Evolutionary conservation across 1,284 basidiomycete genomes (phyloP).

Genomic region (Leccinum insigne): DNA sequence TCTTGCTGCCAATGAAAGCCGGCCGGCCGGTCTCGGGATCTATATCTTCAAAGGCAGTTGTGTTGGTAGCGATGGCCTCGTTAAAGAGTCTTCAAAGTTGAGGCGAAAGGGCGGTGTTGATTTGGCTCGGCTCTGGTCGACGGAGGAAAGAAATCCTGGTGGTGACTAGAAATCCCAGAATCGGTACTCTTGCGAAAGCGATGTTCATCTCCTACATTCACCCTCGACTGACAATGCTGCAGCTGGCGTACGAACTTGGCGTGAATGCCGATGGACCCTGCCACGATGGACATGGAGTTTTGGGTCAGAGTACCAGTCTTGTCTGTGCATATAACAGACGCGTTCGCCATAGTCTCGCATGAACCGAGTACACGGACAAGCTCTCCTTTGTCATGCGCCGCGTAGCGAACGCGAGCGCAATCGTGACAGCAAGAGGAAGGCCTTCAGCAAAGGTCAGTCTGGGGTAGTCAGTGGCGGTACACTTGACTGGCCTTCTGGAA

Average conservation of each 20-base stretch:
- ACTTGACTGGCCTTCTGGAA: constrained; percentile 77
- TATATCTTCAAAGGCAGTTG: constrained; percentile 91
- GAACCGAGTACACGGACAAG: constrained; percentile 95
- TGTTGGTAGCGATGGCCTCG: constrained; percentile 89
- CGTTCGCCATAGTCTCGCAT: constrained; percentile 99
- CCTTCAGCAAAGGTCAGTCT: constrained; percentile 44
- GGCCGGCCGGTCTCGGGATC: constrained; percentile 65
- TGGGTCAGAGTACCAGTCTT: constrained; percentile 95
- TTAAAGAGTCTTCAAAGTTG: constrained; percentile 76
- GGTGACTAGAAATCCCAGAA: constrained; percentile 42
- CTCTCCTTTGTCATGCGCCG: constrained; percentile 95
- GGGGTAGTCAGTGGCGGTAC: background rate
- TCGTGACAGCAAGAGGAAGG: constrained; percentile 93
- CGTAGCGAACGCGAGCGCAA: constrained; percentile 96
- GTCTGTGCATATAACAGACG: constrained; percentile 95
- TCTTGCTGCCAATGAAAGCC: constrained; percentile 82
- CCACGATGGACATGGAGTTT: constrained; percentile 95
- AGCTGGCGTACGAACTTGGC: constrained; percentile 90
- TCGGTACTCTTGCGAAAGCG: constrained; percentile 36
- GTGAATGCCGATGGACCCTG: constrained; percentile 91
- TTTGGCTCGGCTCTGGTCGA: constrained; percentile 68
- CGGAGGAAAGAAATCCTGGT: constrained; percentile 83
- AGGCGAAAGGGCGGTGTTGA: constrained; percentile 66
- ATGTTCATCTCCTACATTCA: constrained; percentile 68
- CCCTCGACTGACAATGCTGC: constrained; percentile 59